Conservation (phyloP, 805 yeast species). For the Suhomyces canberraensis region DNA sequence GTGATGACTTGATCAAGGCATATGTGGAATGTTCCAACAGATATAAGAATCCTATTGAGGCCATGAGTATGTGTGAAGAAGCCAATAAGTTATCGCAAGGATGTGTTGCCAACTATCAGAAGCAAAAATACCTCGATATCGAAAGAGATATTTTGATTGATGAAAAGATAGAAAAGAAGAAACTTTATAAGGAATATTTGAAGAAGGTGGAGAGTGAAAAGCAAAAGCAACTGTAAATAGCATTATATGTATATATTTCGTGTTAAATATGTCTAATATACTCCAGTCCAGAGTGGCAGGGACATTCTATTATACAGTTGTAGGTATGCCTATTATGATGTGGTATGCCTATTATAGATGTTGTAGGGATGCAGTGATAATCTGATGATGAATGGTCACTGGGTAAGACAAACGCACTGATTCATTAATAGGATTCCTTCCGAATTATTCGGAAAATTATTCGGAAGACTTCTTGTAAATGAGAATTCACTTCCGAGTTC, state of each 20-base stretch:
- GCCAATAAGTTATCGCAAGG: conserved; percentile 55
- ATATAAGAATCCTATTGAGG: conserved; percentile 55
- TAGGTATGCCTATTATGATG: no score
- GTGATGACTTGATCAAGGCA: conserved; percentile 67
- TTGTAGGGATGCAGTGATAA: no score
- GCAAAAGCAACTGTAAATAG: background rate
- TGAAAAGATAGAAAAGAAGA: conserved; percentile 47
- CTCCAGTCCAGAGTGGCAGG: no score
- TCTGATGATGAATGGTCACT: no score
- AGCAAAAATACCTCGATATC: conserved; percentile 60
- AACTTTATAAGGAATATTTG: conserved; percentile 12
- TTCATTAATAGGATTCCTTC: no score
- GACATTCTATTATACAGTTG: no score
- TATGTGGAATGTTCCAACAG: conserved; percentile 65
- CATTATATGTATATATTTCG: background rate
- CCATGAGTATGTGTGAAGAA: conserved; percentile 62
- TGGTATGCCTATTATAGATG: no score
- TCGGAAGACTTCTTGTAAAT: no score
- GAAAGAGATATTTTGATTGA: conserved; percentile 64
- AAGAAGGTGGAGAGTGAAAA: conserved; percentile 2
- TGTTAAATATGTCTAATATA: no score
- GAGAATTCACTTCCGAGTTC: no score
- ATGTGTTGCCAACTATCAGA: conserved; percentile 62
- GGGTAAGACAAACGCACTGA: no score
- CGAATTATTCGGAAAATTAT: no score